A percentile compares a stretch with the other conserved stretches of the same genome.
phyloP scores from a whole-genome alignment of 1,139 yeast species.

The Nakaseomyces delphensis region DNA sequence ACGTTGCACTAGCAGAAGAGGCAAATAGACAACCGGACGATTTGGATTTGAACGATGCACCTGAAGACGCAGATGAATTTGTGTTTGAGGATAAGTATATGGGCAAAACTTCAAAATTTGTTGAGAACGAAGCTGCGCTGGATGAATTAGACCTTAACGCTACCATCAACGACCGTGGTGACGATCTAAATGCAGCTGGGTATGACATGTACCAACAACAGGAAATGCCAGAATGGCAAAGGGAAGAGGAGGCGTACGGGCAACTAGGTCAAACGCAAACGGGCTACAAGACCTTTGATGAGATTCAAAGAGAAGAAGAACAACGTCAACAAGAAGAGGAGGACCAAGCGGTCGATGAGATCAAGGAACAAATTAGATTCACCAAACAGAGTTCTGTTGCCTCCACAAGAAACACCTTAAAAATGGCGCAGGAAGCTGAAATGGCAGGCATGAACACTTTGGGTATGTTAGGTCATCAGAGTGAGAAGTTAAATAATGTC shows the following conservation, averaged over 20 bases:
- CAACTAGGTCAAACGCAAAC: slow-evolving; percentile 14
- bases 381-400: slow-evolving; percentile 83
- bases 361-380: slow-evolving; percentile 76
- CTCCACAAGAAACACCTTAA: slow-evolving; percentile 75
- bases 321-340: slow-evolving; percentile 49
- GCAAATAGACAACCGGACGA: slow-evolving; percentile 8
- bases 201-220: slow-evolving; percentile 15
- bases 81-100: slow-evolving; percentile 13
- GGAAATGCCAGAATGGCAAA: slow-evolving; percentile 9
- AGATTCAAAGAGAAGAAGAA: slow-evolving; percentile 36
- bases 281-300: slow-evolving; percentile 31
- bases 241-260: slow-evolving; percentile 20
- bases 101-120: slow-evolving; percentile 2
- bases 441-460: slow-evolving; percentile 81
- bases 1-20: slow-evolving; percentile 9
- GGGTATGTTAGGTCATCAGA: slow-evolving; percentile 88
- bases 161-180: slow-evolving; percentile 16
- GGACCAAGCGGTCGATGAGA: slow-evolving; percentile 84
- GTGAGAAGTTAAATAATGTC: slow-evolving; percentile 71
- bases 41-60: slow-evolving; percentile 15
- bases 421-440: slow-evolving; percentile 89
- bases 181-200: slow-evolving; percentile 24
- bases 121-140: slow-evolving; percentile 10
- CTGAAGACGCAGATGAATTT: slow-evolving; percentile 12
- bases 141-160: slow-evolving; percentile 25